Evolutionary conservation across 139 green algal genomes (phyloP).

Genomic region (Mesotaenium endlicherianum): DNA sequence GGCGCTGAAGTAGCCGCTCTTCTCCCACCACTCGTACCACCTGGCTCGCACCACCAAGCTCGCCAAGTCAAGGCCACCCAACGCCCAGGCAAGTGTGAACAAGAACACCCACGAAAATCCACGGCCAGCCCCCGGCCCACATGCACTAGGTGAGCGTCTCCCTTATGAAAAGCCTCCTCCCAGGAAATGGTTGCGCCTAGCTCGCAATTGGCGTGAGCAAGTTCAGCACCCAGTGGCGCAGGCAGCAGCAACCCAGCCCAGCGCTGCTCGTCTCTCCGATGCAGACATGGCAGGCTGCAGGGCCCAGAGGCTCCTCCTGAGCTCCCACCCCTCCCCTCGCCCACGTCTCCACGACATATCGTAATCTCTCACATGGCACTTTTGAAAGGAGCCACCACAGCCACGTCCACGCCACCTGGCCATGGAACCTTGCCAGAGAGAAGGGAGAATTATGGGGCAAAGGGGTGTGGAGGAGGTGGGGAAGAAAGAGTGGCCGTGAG

Average conservation of each 20-base stretch:
- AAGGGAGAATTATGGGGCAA: background rate
- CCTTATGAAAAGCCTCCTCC: background rate
- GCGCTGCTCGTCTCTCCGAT: no score
- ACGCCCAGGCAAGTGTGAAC: background rate
- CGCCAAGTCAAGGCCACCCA: background rate
- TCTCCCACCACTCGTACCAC: constrained; percentile 67
- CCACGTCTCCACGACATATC: no score
- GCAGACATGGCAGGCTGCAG: no score
- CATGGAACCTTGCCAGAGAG: no score
- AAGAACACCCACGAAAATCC: background rate
- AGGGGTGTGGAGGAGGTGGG: background rate
- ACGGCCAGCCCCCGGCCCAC: background rate
- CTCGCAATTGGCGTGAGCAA: background rate
- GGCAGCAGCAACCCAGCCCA: no score
- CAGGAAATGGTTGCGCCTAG: background rate
- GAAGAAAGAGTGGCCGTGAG: background rate
- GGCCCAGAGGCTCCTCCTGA: no score
- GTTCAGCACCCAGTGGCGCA: no score
- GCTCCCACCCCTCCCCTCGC: no score
- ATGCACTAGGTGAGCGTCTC: background rate
- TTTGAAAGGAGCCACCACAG: no score
- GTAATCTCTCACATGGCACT: no score
- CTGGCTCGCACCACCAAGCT: constrained; percentile 1
- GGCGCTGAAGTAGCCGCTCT: constrained; percentile 83
- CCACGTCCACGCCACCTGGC: no score